Evolutionary conservation across 2,329 filamentous ascomycete genomes (phyloP), one percentile per base, ranked within the genome.

Genomic region (Fusarium sp.): DNA sequence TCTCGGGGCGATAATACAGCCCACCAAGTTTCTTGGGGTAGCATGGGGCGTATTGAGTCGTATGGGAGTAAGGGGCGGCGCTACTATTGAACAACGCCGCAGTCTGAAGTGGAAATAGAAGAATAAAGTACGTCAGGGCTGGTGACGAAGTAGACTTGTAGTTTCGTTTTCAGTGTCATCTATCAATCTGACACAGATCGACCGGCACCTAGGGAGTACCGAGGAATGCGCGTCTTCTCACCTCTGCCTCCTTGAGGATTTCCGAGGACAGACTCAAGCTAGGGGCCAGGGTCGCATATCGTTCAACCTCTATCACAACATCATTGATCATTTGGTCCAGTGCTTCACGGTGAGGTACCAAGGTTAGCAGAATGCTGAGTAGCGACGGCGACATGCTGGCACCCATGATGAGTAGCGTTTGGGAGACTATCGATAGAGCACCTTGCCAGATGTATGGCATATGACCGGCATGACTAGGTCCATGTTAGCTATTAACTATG

Each of bases 371-470:
- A 44, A 95, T 90, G 55, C 85, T 87, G 30, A 89, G 90, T 7
- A 95, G 87, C 10, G 91, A 91, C 3, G 91, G 90, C 14, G 91
- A 95, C 90, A 95, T 93, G 22, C 92, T 94, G 22, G 93, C 92
- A 12, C 93, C 93, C 93, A 96, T 95, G 38, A 96, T 89, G 47
- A 96, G 85, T 22, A 96, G 85, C 5, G 92, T 92, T 81, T 96
- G 93, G 11, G 92, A 94, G 28, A 95, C 92, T 78, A 96, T 93
- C 28, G 92, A 95, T 41, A 96, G 86, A 14, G 93, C 92, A 24
- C 93, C 93, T 83, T 95, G 93, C 91, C 93, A 96, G 26, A 95
- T 87, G 81, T 95, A 96, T 18, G 93, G 93, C 84, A 96, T 91
- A 79, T 95, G 93, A 56, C 93, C 93, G 68, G 92, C 92, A 78